phyloP scores from a whole-genome alignment of 2,329 filamentous ascomycete genomes.

The Alternaria hordeiaustralica region DNA sequence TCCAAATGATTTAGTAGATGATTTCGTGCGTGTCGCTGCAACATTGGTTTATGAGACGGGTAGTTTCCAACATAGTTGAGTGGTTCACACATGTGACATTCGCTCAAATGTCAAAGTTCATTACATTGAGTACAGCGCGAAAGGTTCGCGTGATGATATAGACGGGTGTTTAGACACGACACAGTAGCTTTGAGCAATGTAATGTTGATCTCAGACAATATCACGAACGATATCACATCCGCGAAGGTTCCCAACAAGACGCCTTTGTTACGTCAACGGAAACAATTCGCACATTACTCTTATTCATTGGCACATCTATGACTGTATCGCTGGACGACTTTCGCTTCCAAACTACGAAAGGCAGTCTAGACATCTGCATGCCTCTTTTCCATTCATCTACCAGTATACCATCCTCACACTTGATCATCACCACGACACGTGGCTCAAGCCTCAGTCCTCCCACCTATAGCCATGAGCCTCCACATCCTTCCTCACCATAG shows the following conservation, averaged over 20 bases:
- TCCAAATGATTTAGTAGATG: neutral
- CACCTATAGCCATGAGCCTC: neutral
- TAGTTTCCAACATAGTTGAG: neutral
- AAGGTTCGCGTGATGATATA: neutral
- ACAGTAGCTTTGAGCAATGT: neutral
- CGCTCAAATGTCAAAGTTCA: neutral
- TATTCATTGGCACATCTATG: neutral
- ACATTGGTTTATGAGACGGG: neutral
- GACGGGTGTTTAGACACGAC: neutral
- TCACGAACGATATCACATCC: neutral
- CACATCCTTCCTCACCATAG: neutral
- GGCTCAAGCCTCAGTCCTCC: neutral
- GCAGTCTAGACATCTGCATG: neutral
- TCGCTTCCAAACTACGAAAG: neutral
- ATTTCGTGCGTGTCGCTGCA: neutral
- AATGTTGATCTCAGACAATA: neutral
- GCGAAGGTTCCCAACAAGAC: neutral
- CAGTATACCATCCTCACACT: neutral
- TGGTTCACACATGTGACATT: neutral
- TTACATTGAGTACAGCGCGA: neutral
- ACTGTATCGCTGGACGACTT: neutral
- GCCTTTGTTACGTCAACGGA: neutral
- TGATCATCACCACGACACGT: neutral
- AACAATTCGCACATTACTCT: neutral
- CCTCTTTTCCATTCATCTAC: neutral